Evolutionary conservation across 495 filamentous ascomycete genomes (phyloP).

Genomic region (Penicillium atrosanguineum): DNA sequence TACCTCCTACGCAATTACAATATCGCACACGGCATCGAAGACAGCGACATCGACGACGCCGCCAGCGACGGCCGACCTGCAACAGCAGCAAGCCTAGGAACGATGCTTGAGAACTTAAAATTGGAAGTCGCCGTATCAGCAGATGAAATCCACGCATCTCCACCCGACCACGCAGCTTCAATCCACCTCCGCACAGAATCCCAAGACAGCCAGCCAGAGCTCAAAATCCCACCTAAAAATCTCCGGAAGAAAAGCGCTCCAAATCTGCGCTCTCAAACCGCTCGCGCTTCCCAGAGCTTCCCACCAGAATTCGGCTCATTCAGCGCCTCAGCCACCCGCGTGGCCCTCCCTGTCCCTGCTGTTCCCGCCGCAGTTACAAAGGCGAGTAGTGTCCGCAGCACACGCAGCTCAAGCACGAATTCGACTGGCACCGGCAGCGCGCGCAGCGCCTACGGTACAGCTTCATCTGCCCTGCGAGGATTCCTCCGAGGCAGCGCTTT

Average conservation of each 20-base stretch:
- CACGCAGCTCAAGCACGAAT: conserved; percentile 40
- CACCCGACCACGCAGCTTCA: conserved; percentile 14
- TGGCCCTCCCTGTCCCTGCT: conserved; percentile 39
- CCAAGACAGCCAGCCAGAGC: background rate
- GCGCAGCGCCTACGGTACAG: conserved; percentile 40
- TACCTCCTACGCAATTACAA: conserved; percentile 64
- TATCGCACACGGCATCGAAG: conserved; percentile 45
- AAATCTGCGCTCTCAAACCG: conserved; percentile 26
- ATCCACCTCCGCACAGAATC: conserved; percentile 8
- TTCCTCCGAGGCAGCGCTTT: conserved; percentile 34
- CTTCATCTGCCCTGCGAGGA: conserved; percentile 41
- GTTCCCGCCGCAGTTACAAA: conserved; percentile 30
- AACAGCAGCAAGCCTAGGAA: conserved; percentile 39
- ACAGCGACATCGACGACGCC: conserved; percentile 25
- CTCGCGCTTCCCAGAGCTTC: conserved; percentile 20
- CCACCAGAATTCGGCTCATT: conserved; percentile 28
- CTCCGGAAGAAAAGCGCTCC: conserved; percentile 14
- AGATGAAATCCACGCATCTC: conserved; percentile 28
- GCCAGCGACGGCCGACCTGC: conserved; percentile 38
- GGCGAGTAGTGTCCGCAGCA: conserved; percentile 41
- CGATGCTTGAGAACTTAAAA: conserved; percentile 42
- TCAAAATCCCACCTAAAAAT: background rate
- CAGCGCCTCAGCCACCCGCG: conserved; percentile 20
- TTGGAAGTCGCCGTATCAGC: conserved; percentile 38
- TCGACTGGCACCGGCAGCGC: conserved; percentile 41